Conservation (phyloP, 176 grass and related monocot genomes). For the Dactylis glomerata region DNA sequence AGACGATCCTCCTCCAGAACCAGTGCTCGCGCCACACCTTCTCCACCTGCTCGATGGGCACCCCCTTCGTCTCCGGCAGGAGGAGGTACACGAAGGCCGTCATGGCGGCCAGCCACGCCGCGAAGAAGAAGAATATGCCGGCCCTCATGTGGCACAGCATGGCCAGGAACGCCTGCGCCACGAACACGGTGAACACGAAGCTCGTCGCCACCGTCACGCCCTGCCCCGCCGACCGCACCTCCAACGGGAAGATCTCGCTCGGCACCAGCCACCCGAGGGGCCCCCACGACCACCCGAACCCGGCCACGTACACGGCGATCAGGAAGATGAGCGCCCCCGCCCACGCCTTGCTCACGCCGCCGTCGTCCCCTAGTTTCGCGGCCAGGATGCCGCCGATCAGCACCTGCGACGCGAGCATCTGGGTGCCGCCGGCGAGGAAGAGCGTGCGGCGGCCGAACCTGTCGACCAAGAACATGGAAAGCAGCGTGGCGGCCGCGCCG, state of each 20-base stretch:
- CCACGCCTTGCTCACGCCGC: slow-evolving; percentile 20
- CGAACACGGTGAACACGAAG: slow-evolving; percentile 46
- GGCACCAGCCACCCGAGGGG: slow-evolving; percentile 67
- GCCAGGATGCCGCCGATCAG: slow-evolving; percentile 51
- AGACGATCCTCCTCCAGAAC: slow-evolving; percentile 53
- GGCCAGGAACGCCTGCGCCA: slow-evolving; percentile 52
- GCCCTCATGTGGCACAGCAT: slow-evolving; percentile 62
- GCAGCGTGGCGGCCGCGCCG: neutral
- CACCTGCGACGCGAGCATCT: slow-evolving; percentile 58
- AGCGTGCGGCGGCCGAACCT: slow-evolving; percentile 54
- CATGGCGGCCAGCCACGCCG: slow-evolving; percentile 58
- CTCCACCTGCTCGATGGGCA: slow-evolving; percentile 64
- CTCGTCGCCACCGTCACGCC: slow-evolving; percentile 51
- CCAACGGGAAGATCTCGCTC: slow-evolving; percentile 70
- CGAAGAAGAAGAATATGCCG: slow-evolving; percentile 70
- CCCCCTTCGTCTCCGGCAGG: slow-evolving; percentile 56
- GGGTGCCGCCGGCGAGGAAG: slow-evolving; percentile 42
- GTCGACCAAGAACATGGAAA: slow-evolving; percentile 47
- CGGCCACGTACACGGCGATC: slow-evolving; percentile 65
- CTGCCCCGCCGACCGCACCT: slow-evolving; percentile 59
- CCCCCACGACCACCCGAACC: slow-evolving; percentile 70
- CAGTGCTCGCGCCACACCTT: slow-evolving; percentile 54
- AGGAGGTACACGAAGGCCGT: slow-evolving; percentile 53
- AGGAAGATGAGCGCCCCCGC: slow-evolving; percentile 35
- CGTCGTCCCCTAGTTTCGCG: slow-evolving; percentile 27